Percentiles rank a stretch among this genome's conserved stretches.
phyloP scores from a whole-genome alignment of 306 rosid species.

The Acacia confusa region DNA sequence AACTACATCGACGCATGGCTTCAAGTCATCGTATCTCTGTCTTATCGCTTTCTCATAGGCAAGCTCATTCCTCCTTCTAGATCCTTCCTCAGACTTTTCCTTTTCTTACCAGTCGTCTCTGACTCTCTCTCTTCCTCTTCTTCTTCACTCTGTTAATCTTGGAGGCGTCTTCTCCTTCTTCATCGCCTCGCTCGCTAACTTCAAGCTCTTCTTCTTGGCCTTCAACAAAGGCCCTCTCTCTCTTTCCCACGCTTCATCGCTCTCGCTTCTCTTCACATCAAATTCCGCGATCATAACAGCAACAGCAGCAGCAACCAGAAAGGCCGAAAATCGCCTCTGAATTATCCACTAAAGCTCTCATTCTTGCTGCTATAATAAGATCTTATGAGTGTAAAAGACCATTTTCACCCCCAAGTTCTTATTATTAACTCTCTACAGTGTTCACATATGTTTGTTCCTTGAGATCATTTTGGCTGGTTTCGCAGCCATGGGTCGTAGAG shows the following conservation, averaged over 20 bases:
- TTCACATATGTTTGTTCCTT: slow-evolving; percentile 37
- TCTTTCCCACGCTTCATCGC: slow-evolving; percentile 39
- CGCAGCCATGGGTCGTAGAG: slow-evolving; percentile 27
- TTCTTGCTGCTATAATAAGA: not conserved
- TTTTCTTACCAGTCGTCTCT: slow-evolving; percentile 22
- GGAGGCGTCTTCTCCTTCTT: slow-evolving; percentile 37
- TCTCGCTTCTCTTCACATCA: slow-evolving; percentile 23
- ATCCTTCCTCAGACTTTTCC: slow-evolving; percentile 19
- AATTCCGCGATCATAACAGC: too few species aligned
- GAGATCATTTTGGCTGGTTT: slow-evolving; percentile 35
- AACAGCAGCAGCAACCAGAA: not conserved
- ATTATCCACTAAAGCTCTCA: slow-evolving; percentile 12
- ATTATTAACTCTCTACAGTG: slow-evolving; percentile 3
- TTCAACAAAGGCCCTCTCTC: slow-evolving; percentile 45
- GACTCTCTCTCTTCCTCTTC: slow-evolving; percentile 39
- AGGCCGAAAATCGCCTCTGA: not conserved
- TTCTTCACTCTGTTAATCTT: slow-evolving; percentile 35
- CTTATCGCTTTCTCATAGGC: slow-evolving; percentile 31
- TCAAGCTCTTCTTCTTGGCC: slow-evolving; percentile 47
- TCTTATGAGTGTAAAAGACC: not conserved
- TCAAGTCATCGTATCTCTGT: slow-evolving; percentile 26
- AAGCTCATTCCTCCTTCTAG: slow-evolving; percentile 17
- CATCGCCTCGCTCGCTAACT: slow-evolving; percentile 47
- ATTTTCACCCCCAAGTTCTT: slow-evolving; percentile 41
- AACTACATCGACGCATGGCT: slow-evolving; percentile 41